Conservation (phyloP, 495 filamentous ascomycete species). For the Talaromyces trachyspermus region DNA sequence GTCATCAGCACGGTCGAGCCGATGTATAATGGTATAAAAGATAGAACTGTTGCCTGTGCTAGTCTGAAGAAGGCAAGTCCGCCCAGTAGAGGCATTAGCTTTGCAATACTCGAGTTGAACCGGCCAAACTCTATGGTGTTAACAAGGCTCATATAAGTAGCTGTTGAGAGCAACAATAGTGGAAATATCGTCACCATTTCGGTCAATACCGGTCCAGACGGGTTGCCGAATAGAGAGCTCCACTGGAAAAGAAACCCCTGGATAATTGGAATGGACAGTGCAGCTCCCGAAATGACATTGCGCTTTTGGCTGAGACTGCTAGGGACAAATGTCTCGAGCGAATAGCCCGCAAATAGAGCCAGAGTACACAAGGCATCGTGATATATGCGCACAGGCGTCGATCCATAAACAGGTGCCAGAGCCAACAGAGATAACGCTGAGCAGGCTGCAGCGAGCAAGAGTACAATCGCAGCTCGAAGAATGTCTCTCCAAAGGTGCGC, state of each 20-base stretch:
- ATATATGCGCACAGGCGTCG: constrained; percentile 63
- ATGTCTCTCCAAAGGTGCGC: neutral
- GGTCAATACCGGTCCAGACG: constrained; percentile 66
- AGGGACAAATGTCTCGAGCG: constrained; percentile 41
- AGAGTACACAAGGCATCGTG: constrained; percentile 59
- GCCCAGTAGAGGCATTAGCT: constrained; percentile 51
- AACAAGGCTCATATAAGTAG: constrained; percentile 54
- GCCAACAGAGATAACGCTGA: constrained; percentile 68
- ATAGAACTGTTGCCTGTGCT: constrained; percentile 41
- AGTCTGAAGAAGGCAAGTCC: constrained; percentile 53
- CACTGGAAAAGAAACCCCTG: constrained; percentile 60
- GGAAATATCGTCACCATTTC: constrained; percentile 66
- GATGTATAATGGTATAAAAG: constrained; percentile 27
- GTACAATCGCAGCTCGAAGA: constrained; percentile 33
- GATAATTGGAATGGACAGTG: constrained; percentile 62
- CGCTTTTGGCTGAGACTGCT: constrained; percentile 21
- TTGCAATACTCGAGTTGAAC: constrained; percentile 46
- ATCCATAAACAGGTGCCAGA: constrained; percentile 80
- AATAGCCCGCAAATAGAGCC: constrained; percentile 57
- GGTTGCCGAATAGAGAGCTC: constrained; percentile 57
- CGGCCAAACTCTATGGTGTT: constrained; percentile 50
- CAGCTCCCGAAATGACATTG: constrained; percentile 55
- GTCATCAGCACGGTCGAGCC: constrained; percentile 58
- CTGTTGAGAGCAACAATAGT: constrained; percentile 58
- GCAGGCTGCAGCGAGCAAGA: constrained; percentile 63